Evolutionary conservation across 1,284 basidiomycete genomes (phyloP), one percentile per base, ranked within the genome.

Genomic region (Laetiporus sulphureus): DNA sequence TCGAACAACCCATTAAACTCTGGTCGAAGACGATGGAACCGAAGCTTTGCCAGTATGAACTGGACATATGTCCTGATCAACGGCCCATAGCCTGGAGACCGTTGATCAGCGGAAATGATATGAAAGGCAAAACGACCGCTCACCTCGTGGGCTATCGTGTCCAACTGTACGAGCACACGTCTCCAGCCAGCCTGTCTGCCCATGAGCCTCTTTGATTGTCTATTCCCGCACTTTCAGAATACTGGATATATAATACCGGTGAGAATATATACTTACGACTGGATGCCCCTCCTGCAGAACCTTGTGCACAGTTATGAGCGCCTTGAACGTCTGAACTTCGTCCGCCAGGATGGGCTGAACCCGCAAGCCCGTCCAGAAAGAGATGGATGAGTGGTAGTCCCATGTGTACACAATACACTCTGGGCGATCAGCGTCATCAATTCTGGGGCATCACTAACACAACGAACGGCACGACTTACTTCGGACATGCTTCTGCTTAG

Each of bases 1-100:
- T 97, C 93, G 58, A 96, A 96, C 13, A 96, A 68, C 19, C 93
- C 93, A 64, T 96, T 96, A 67, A 97, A 97, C 62, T 96, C 93
- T 1, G 90, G 87, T 55, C 94, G 81, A 36, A 94, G 71, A 22
- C 91, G 83, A 63, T 97, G 94, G 67, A 96, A 97, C 36, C 91
- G 77, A 33, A 97, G 78, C 64, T 97, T 97, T n/a, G 91, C 84
- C 39, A 97, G 68, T 42, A 97, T 81, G 64, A 94, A 95, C 47
- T 91, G 85, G 8, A 96, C 93, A 60, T 97, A 97, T 23, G 91
- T 92, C 50, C 83, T 82, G 61, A 97, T 97, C 41, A 97, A 73
- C 29, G 91, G 73, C 4, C 86, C 90, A 56, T 97, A 97, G 37
- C 93, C 91, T 93, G 44, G 18, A n/a, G n/a, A 42, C 32, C 25